Percentiles rank a stretch among this genome's conserved stretches.
Conservation (phyloP, 2,329 filamentous ascomycete species). For the Microcyclosporella mali region DNA sequence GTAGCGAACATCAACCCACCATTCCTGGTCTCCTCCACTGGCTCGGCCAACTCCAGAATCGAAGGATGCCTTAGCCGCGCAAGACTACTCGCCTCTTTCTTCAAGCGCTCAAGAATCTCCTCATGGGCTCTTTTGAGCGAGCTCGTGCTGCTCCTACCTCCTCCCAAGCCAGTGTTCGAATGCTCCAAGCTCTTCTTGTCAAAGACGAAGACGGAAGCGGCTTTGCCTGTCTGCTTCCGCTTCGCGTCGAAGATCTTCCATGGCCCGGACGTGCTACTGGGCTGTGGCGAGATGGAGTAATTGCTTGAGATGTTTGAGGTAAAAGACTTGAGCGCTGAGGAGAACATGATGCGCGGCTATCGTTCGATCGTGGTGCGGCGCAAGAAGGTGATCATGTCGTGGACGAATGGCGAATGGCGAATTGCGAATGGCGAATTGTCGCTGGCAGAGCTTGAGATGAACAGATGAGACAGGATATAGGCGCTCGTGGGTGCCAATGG, state of each 20-base stretch:
- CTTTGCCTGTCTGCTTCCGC: constrained; percentile 87
- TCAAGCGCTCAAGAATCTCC: constrained; percentile 83
- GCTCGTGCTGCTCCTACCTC: constrained; percentile 53
- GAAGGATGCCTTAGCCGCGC: constrained; percentile 86
- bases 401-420: too few relatives aligned
- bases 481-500: too few relatives aligned
- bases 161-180: constrained; percentile 54
- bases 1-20: constrained; percentile 95
- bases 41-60: constrained; percentile 86
- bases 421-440: too few relatives aligned
- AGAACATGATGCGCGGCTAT: constrained; percentile 63
- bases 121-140: constrained; percentile 76
- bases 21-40: constrained; percentile 85
- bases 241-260: constrained; percentile 99
- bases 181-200: constrained; percentile 80
- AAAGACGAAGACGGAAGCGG: constrained; percentile 89
- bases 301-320: constrained; percentile 88
- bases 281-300: constrained; percentile 72
- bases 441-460: too few relatives aligned
- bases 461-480: too few relatives aligned
- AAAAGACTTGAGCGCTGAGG: constrained; percentile 88
- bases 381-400: too few relatives aligned
- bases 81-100: constrained; percentile 83
- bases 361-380: too few relatives aligned
- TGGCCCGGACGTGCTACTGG: constrained; percentile 75